Percentiles rank a stretch among this genome's conserved stretches.
Evolutionary conservation across 2,329 filamentous ascomycete genomes (phyloP).

Genomic region (Albifimbria verrucaria): DNA sequence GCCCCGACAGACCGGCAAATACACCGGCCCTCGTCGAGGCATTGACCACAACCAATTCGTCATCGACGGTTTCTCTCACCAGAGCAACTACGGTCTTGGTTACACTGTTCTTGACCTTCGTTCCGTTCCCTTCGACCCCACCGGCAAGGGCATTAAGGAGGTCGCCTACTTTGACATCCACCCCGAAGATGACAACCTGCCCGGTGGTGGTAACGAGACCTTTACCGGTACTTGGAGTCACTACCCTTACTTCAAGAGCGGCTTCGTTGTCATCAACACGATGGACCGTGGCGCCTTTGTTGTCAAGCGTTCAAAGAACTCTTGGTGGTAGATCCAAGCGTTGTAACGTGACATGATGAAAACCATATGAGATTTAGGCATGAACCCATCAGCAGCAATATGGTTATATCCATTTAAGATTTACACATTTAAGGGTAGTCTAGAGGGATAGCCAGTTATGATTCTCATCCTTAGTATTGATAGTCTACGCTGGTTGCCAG

Average conservation of each 20-base stretch:
- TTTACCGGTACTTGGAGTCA: slow-evolving; percentile 41
- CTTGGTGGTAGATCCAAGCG: background rate
- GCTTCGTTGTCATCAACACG: slow-evolving; percentile 39
- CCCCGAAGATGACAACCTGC: slow-evolving; percentile 41
- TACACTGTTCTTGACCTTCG: slow-evolving; percentile 31
- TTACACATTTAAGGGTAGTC: too few species aligned
- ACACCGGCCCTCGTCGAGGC: slow-evolving; percentile 29
- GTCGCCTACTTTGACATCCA: slow-evolving; percentile 45
- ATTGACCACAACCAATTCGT: slow-evolving; percentile 47
- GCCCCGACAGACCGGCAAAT: slow-evolving; percentile 39
- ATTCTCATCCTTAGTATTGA: too few species aligned
- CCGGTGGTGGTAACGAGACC: slow-evolving; percentile 29
- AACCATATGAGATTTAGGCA: too few species aligned
- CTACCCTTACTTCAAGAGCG: slow-evolving; percentile 40
- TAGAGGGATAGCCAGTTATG: too few species aligned
- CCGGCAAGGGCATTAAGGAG: slow-evolving; percentile 37
- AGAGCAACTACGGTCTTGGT: slow-evolving; percentile 44
- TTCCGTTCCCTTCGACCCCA: slow-evolving; percentile 26
- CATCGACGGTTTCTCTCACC: slow-evolving; percentile 36
- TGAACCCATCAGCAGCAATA: too few species aligned
- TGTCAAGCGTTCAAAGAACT: slow-evolving; percentile 20
- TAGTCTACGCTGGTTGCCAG: too few species aligned
- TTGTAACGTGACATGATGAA: too few species aligned
- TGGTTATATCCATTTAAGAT: too few species aligned
- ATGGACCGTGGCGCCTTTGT: slow-evolving; percentile 40